Base-by-base conservation (phyloP, 495 filamentous ascomycete genomes). In the Neurospora intermedia region DNA sequence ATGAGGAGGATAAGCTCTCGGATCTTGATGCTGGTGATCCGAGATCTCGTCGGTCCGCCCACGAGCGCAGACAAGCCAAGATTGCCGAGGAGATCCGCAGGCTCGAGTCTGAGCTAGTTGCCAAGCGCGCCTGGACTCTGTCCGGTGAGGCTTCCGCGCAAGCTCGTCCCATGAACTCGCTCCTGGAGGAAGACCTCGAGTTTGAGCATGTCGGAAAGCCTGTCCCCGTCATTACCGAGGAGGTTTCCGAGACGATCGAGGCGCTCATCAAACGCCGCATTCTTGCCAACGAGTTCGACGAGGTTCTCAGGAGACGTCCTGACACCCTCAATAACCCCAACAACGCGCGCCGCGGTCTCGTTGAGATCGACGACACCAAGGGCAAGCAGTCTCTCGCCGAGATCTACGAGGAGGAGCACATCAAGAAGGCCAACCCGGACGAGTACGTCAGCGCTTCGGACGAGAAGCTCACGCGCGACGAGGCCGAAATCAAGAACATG, bases 161-260 rank as follows among this genome's bases (percentile, higher is more conserved):
- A 3, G 92, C 93, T 73, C 87, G 96, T 69, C 96, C 96, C 0
- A 73, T 94, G 20, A 98, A 99, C 81, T 97, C 94, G 1, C 87
- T 99, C 0, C 87, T 99, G 3, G 96, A 98, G 80, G 91, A 98
- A 81, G 94, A 98, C 74, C 87, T 99, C 16, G 96, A 98, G 71
- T 98, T 98, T 77, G 96, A 99, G 80, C 88, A 96, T 69, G 88
- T 92, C n/a, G 96, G 96, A 74, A 98, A 98, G 80, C 96, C 96
- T 0, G 91, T 97, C 1, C 93, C 95, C 5, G 92, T 98, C 41
- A 93, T 97, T 76, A 98, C 96, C 0, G 90, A 92, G n/a, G 95
- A 98, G 79, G 88, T 96, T 13, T 95, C 89, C 59, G 95, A 97
- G 80, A 91, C 91, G 71, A 96, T 99, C 71, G 96, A 98, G 80